Conservation (phyloP, 106 monocot genomes). For the Dendrobium officinale region DNA sequence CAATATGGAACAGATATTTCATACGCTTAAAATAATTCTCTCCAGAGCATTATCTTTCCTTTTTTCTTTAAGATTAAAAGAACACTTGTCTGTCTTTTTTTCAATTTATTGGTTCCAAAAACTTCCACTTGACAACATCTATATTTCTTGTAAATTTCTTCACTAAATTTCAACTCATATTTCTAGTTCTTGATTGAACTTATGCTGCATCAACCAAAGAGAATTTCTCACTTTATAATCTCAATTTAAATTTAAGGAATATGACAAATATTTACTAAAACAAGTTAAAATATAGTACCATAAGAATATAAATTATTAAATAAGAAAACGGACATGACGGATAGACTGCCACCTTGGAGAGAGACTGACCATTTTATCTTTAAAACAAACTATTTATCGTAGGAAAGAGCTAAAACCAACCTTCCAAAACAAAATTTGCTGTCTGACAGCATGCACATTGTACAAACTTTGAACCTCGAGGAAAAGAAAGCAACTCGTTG, state of each 20-base stretch:
- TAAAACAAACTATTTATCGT: neutral
- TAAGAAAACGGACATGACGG: neutral
- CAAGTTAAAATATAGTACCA: neutral
- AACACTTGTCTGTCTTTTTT: neutral
- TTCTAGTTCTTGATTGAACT: neutral
- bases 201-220: neutral
- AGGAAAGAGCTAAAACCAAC: conserved; percentile 12
- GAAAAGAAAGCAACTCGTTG: conserved; percentile 33
- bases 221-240: neutral
- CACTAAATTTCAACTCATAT: neutral
- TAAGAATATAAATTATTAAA: neutral
- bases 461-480: conserved; percentile 23
- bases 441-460: conserved; percentile 39
- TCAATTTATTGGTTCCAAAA: neutral
- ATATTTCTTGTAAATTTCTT: neutral
- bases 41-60: neutral
- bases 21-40: neutral
- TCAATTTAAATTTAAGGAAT: neutral
- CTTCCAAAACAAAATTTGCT: conserved; percentile 47
- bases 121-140: neutral
- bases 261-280: neutral
- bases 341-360: neutral
- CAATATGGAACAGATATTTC: no score
- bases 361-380: neutral
- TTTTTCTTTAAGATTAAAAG: neutral